Conservation (phyloP, 257 asterid species). For the Solanum appendiculatum region DNA sequence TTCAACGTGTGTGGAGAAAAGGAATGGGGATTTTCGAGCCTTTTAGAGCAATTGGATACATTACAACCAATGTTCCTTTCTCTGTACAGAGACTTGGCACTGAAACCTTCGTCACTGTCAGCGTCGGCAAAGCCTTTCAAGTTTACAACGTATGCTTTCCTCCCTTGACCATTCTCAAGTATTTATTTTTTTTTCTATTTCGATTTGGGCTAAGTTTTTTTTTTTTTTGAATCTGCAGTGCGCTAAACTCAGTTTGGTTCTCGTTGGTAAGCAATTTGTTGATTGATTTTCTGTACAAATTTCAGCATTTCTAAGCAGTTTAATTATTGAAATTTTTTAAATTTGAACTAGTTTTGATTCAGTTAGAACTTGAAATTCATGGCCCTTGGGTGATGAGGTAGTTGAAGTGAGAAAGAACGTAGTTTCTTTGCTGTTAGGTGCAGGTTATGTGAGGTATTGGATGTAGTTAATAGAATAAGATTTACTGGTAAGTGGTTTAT, state of each 20-base stretch:
- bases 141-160: constrained; percentile 48
- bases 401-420: neutral
- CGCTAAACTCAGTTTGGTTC: constrained; percentile 78
- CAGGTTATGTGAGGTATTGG: neutral
- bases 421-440: neutral
- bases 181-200: neutral
- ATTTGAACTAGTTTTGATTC: neutral
- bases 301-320: neutral
- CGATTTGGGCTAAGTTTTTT: neutral
- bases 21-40: constrained; percentile 72
- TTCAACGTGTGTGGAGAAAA: neutral
- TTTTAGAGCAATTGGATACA: constrained; percentile 77
- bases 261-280: constrained; percentile 56
- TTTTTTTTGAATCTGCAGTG: constrained; percentile 34
- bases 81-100: constrained; percentile 82
- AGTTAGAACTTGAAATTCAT: neutral
- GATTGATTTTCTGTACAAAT: neutral
- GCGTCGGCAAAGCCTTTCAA: constrained; percentile 88
- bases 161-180: neutral
- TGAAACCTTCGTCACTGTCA: constrained; percentile 86
- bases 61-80: constrained; percentile 67
- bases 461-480: neutral
- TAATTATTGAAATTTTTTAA: neutral
- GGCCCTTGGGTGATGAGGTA: neutral
- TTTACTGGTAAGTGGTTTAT: neutral